Base-by-base conservation (phyloP, 2,329 filamentous ascomycete species). In the Gremmenia infestans region DNA sequence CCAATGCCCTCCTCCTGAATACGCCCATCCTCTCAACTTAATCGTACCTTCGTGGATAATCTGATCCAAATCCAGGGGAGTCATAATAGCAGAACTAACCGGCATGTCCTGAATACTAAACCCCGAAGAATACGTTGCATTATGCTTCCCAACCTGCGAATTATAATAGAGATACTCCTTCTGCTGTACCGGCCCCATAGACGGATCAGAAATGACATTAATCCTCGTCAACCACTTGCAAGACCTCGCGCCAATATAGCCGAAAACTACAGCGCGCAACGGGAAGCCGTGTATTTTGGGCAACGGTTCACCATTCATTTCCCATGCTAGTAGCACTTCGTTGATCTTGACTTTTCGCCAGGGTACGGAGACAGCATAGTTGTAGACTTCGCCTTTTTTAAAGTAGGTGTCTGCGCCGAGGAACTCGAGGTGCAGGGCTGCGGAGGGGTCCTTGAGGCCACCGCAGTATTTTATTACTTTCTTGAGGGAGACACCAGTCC, bases 351-450 rank as follows among this genome's bases (percentile, higher is more conserved):
- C 85, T 69, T 89, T 89, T 6, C 79, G 78, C 74, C 78, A 85
- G 0, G 87, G 86, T 0, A 89, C 82, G 14, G 77, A 82, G 48
- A 88, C 83, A 19, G 80, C 74, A 63, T 89, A 90, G 68, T 89
- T 89, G 72, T 80, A 81, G 0, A 79, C 76, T 46, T 86, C 72
- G 15, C 79, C 76, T 52, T 61, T 81, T 68, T 89, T 89, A 74
- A 89, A 86, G 65, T 90, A 89, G 0, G 85, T 87, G 55, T 90
- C 87, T 1, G 83, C 85, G 0, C 87, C 87, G 55, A 81, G 83
- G 49, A 90, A 78, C 61, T 89, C 86, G 12, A 89, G 69, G 60
- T 90, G 84, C 56, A 82, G 79, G 0, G 75, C 83, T 1, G 74
- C 72, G 39, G 39, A 40, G 0, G 39, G 39, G 17, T 56, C 72